Percentiles rank a stretch among this genome's conserved stretches.
Evolutionary conservation across 805 yeast genomes (phyloP).

Genomic region (Schwanniomyces vanrijiae): DNA sequence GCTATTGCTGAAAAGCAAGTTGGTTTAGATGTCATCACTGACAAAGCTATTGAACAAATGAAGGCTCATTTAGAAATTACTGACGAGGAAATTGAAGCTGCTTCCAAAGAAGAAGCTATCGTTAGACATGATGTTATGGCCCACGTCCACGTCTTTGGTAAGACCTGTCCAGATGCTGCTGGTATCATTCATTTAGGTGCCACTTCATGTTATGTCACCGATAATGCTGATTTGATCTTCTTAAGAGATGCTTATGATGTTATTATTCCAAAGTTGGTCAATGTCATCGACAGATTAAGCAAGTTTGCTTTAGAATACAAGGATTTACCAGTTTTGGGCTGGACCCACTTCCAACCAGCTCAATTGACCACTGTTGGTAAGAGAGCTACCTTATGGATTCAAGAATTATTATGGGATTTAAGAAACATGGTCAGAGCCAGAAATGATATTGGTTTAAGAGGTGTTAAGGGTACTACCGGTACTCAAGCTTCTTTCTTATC

Average conservation of each 20-base stretch:
- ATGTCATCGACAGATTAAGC: constrained; percentile 87
- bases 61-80: constrained; percentile 73
- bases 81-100: constrained; percentile 88
- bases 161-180: constrained; percentile 91
- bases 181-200: constrained; percentile 99
- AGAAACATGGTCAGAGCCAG: constrained; percentile 95
- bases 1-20: constrained; percentile 95
- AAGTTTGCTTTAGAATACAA: constrained; percentile 88
- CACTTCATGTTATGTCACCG: constrained; percentile 96
- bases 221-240: constrained; percentile 96
- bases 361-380: constrained; percentile 98
- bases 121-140: constrained; percentile 99
- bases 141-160: constrained; percentile 94
- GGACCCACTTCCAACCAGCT: constrained; percentile 99
- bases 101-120: constrained; percentile 91
- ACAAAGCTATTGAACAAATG: constrained; percentile 91
- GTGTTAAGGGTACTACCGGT: constrained; percentile 99
- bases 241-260: constrained; percentile 94
- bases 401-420: constrained; percentile 96
- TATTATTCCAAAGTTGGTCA: constrained; percentile 90
- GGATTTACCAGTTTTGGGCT: constrained; percentile 95
- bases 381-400: constrained; percentile 96
- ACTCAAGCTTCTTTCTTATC: constrained; percentile 97
- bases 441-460: constrained; percentile 93
- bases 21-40: constrained; percentile 81